A percentile compares a stretch with the other conserved stretches of the same genome.
Evolutionary conservation across 108 stramenopile genomes (phyloP).

Genomic region (Pseudonitzschia pungens): DNA sequence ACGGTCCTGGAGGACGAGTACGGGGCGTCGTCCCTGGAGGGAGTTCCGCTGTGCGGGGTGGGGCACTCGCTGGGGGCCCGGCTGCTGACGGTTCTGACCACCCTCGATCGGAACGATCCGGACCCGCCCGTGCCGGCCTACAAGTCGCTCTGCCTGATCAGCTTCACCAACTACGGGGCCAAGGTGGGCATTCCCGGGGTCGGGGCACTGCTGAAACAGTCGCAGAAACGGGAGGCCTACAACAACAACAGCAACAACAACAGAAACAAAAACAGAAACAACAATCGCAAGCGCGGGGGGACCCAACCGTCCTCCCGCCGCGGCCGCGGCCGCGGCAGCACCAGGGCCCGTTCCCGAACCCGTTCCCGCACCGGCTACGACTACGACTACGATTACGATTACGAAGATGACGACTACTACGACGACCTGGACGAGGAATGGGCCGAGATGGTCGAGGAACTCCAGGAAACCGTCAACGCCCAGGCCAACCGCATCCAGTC

Average conservation of each 20-base stretch:
- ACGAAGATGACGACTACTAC: conserved; percentile 11
- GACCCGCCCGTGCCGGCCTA: conserved; percentile 28
- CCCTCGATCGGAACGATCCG: conserved; percentile 23
- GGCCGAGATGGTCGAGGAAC: conserved; percentile 60
- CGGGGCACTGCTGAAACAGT: conserved; percentile 28
- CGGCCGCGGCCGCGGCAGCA: too few relatives aligned
- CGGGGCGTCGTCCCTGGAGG: conserved; percentile 43
- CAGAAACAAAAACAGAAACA: too few relatives aligned
- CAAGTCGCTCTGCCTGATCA: conserved; percentile 45
- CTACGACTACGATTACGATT: conserved; percentile 27
- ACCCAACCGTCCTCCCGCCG: too few relatives aligned
- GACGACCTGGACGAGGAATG: conserved; percentile 66
- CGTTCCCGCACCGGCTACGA: too few relatives aligned
- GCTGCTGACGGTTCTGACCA: conserved; percentile 63
- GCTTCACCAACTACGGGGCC: conserved; percentile 67
- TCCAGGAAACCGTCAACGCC: conserved; percentile 40
- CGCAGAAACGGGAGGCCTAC: neutral
- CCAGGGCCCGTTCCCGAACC: too few relatives aligned
- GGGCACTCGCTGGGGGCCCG: conserved; percentile 82
- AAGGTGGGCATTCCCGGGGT: conserved; percentile 54
- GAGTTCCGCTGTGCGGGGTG: conserved; percentile 64
- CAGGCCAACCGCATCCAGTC: conserved; percentile 45
- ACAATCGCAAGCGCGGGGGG: neutral
- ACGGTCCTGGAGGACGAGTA: conserved; percentile 81
- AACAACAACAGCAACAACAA: neutral